Evolutionary conservation across 2,329 filamentous ascomycete species (phyloP), one percentile per base, ranked within the genome.

Genomic region (Xylaria polymorpha): DNA sequence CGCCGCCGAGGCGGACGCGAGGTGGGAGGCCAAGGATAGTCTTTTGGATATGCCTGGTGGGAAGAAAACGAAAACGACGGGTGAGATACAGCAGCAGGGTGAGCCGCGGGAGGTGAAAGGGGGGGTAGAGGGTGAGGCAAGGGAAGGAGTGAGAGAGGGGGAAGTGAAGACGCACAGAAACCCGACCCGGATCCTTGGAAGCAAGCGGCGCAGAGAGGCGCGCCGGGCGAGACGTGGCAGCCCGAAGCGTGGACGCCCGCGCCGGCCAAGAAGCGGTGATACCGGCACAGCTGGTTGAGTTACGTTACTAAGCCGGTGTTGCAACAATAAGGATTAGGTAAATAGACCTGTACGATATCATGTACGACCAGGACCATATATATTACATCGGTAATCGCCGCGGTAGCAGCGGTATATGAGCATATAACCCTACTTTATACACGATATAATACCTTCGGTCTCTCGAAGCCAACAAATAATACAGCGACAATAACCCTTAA

Each of bases 201-300:
- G 37, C 84, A 83, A 72, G 83, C 85, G 71, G 83, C 85, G 22
- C 75, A 79, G n/a, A 82, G 81, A n/a, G 64, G 71, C n/a, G 85
- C 83, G 0, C 87, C 89, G 0, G 84, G 89, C 63, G 89, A 92
- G 77, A 83, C 80, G n/a, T 92, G 90, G 89, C 88, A 92, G 78
- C 91, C 91, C 0, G 77, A 87, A 57, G 81, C 88, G 3, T 93
- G 91, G 91, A 81, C 78, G 5, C 88, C 88, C 4, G 79, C 82
- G n/a, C 66, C 76, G 25, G 58, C 74, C 10, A 77, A 78, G 37
- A 82, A 63, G 53, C 55, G 63, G 66, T 74, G 22, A 57, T 25
- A 12, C 53, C 7, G 7, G 37, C 9, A 12, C 20, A 12, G n/a
- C 37, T 20, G 25, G 53, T 39, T 9, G 14, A 29, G 35, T 18